Conservation (phyloP, 192 early-diverging fungal species). For the Coemansia nantahalensis region DNA sequence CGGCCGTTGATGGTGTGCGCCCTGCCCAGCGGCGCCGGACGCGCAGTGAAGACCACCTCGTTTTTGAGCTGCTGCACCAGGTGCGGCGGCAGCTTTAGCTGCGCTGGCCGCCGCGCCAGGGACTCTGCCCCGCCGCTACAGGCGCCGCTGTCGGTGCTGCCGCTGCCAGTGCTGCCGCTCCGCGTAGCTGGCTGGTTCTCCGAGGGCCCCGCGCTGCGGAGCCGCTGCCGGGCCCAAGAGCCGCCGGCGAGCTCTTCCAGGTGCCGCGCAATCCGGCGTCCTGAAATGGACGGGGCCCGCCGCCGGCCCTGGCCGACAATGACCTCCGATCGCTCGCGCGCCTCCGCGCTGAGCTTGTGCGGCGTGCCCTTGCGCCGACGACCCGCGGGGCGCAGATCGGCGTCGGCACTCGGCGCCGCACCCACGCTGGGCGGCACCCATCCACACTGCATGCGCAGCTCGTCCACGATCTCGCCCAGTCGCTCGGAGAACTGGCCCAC, state of each 20-base stretch:
- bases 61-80: constrained; percentile 45
- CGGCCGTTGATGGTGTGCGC: constrained; percentile 10
- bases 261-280: constrained; percentile 42
- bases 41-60: constrained; percentile 41
- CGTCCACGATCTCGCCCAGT: constrained; percentile 35
- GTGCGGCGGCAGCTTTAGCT: constrained; percentile 35
- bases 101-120: constrained; percentile 12
- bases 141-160: no score
- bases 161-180: background rate
- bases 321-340: constrained; percentile 35
- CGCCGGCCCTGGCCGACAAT: constrained; percentile 37
- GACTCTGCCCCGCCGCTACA: background rate
- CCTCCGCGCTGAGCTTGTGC: constrained; percentile 22
- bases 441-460: constrained; percentile 47
- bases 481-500: constrained; percentile 18
- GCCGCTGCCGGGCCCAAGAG: constrained; percentile 1
- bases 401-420: background rate
- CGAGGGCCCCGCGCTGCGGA: constrained; percentile 1
- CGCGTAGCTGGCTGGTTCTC: background rate
- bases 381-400: constrained; percentile 8
- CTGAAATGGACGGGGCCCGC: constrained; percentile 8
- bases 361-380: constrained; percentile 49
- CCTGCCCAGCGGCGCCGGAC: constrained; percentile 3
- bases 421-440: constrained; percentile 29
- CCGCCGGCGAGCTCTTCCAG: constrained; percentile 45